Evolutionary conservation across 164 flowering plant species (phyloP).

Genomic region (Berberis vulgaris): DNA sequence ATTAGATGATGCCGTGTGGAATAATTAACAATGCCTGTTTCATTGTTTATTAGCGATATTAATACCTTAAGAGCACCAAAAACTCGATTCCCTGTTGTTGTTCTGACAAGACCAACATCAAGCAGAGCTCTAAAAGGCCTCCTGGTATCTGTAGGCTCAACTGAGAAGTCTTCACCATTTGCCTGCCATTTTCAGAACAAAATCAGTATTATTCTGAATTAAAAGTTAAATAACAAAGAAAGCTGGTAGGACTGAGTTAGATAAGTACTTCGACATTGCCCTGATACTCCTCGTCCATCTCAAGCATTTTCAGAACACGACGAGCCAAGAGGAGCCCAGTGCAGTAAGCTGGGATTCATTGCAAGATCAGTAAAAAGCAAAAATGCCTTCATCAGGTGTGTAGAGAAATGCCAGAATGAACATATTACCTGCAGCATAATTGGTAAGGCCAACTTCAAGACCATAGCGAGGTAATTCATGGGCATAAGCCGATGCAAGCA

Average conservation of each 20-base stretch:
- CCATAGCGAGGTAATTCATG: constrained; percentile 82
- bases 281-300: constrained; percentile 35
- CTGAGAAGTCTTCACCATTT: constrained; percentile 40
- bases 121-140: constrained; percentile 52
- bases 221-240: background rate
- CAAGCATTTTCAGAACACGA: constrained; percentile 34
- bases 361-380: background rate
- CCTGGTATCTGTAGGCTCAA: constrained; percentile 32
- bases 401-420: background rate
- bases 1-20: too few species aligned
- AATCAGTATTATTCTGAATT: too few species aligned
- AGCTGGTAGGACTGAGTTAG: background rate
- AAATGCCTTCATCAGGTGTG: too few species aligned
- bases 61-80: constrained; percentile 46
- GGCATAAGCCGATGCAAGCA: constrained; percentile 72
- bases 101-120: constrained; percentile 43
- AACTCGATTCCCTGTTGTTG: constrained; percentile 40
- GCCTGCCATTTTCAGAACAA: constrained; percentile 14
- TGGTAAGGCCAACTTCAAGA: constrained; percentile 78
- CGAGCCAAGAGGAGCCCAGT: constrained; percentile 44
- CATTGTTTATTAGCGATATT: background rate
- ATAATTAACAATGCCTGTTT: too few species aligned
- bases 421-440: constrained; percentile 72
- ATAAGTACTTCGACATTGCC: constrained; percentile 34
- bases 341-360: constrained; percentile 25